These are phyloP conservation scores for Emiliania huxleyi DNA, from an alignment of 78 protist genomes.

Conservation along the genomic window DNA sequence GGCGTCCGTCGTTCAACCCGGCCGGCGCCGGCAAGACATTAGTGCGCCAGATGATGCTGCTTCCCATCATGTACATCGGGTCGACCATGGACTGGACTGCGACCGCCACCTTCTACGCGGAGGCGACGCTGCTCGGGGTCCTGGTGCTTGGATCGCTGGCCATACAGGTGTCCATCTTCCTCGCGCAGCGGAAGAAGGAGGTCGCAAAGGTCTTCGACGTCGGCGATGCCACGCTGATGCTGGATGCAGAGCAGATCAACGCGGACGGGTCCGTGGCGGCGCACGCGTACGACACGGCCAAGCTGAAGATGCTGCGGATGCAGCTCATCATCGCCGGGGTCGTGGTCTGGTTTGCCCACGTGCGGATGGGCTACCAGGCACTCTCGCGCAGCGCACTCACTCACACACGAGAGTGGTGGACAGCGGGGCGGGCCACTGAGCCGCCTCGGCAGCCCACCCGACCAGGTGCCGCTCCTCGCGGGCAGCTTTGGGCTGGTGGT, in stretches of 20 bases:
- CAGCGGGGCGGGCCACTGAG: too few relatives aligned
- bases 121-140: not conserved
- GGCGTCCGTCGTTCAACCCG: too few relatives aligned
- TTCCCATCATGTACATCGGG: not conserved
- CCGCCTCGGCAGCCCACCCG: too few relatives aligned
- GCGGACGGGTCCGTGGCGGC: not conserved
- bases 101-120: not conserved
- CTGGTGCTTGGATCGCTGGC: not conserved
- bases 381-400: too few relatives aligned
- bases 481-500: not conserved
- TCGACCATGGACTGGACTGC: not conserved
- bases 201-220: not conserved
- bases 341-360: not conserved
- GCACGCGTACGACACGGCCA: not conserved
- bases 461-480: not conserved
- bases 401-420: too few relatives aligned
- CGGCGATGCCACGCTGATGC: not conserved
- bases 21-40: too few relatives aligned
- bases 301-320: not conserved
- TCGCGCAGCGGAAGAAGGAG: not conserved
- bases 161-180: not conserved
- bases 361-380: too few relatives aligned
- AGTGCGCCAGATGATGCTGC: too few relatives aligned
- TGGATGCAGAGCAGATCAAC: not conserved
- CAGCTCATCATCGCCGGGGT: not conserved